phyloP scores from a whole-genome alignment of 2,329 filamentous ascomycete species.

The Penicillium sp. region DNA sequence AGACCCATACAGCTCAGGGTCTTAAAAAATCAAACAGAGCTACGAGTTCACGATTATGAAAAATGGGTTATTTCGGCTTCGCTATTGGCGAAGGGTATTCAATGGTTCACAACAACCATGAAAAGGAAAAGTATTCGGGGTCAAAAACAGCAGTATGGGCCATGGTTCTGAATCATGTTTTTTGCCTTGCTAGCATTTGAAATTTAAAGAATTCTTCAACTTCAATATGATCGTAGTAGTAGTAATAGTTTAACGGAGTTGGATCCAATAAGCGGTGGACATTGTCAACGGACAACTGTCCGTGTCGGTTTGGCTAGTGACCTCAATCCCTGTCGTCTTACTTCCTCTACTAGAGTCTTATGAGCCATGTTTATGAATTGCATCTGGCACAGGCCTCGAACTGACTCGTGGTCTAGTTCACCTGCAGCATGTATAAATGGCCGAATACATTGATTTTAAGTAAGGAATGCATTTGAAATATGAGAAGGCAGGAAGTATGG shows the following conservation, averaged over 20 bases:
- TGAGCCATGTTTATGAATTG: not conserved
- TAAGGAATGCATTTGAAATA: not conserved
- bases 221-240: not conserved
- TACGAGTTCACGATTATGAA: constrained; percentile 35
- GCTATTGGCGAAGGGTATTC: constrained; percentile 17
- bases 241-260: not conserved
- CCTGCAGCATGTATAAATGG: not conserved
- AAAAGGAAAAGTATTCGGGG: constrained; percentile 19
- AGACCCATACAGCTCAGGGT: not conserved
- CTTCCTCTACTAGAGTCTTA: not conserved
- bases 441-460: not conserved
- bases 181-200: constrained; percentile 19
- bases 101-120: constrained; percentile 19
- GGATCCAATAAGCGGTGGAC: not conserved
- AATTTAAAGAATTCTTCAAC: constrained; percentile 17
- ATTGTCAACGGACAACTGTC: not conserved
- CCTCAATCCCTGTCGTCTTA: not conserved
- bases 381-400: not conserved
- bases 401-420: not conserved
- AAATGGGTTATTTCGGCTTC: constrained; percentile 20
- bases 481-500: too few relatives aligned
- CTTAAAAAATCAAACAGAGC: constrained; percentile 9
- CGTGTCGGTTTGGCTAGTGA: not conserved
- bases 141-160: constrained; percentile 2
- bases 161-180: constrained; percentile 16